Evolutionary conservation across 148 eudicot species (phyloP), one percentile per base, ranked within the genome.

Genomic region (Silene uniflora): DNA sequence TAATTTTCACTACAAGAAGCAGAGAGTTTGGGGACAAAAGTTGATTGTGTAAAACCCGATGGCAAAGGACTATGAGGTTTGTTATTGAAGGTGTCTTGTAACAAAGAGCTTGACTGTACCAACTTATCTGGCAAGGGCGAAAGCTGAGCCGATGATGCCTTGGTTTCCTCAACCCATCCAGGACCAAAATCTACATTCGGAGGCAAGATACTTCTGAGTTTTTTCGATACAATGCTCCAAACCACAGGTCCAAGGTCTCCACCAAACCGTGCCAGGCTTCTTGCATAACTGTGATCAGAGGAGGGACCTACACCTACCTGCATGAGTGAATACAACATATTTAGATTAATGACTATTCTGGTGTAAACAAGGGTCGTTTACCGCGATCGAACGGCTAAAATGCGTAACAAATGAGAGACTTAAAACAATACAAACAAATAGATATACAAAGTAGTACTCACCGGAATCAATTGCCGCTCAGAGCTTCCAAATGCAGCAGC

Each of bases 211-310:
- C 76, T 75, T 73, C 80, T 83, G 8, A 91, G 73, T 66, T 87
- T 93, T 78, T 78, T 86, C 5, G 91, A 86, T 13, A 88, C 95
- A 22, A 89, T 72, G 69, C 84, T 86, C 98, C 98, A 91, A n/a
- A 73, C 93, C 9, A 66, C 81, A 7, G 98, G 98, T 72, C 98
- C 98, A 60, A 93, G 97, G 64, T 85, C 75, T 71, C 79, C 86
- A 55, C 93, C 95, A 86, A 85, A 93, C 59, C 83, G 84, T 54
- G 98, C 89, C 3, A 93, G 82, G 86, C 98, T 93, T 87, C 93
- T 87, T 19, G 98, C 92, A 80, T 93, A 93, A 67, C 85, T 81
- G 79, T 87, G 86, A 72, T 90, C 91, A 4, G 79, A 70, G 25
- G 83, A 82, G 8, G 86, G 79, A 75, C 89, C 94, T 24, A 93